Evolutionary conservation across 2,329 filamentous ascomycete genomes (phyloP).

Genomic region (Teratosphaeria nubilosa): DNA sequence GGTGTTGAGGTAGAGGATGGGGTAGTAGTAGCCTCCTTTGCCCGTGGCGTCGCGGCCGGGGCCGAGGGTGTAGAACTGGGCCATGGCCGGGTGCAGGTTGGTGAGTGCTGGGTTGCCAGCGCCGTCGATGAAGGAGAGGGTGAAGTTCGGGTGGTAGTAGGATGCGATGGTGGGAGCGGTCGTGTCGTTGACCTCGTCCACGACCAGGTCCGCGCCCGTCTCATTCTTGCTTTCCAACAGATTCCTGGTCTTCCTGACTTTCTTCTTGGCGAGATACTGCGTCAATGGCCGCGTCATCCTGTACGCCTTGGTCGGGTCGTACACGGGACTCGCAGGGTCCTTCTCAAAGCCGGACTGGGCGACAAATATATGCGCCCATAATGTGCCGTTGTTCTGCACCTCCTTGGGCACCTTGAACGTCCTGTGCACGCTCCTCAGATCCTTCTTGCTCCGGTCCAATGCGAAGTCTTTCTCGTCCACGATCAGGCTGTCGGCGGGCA

Average conservation of each 20-base stretch:
- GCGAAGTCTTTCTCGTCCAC: slow-evolving; percentile 68
- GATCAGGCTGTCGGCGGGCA: slow-evolving; percentile 59
- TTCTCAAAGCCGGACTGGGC: slow-evolving; percentile 64
- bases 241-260: slow-evolving; percentile 76
- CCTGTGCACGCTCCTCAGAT: slow-evolving; percentile 67
- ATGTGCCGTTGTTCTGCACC: slow-evolving; percentile 83
- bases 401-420: slow-evolving; percentile 65
- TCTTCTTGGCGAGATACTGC: slow-evolving; percentile 85
- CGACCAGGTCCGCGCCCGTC: slow-evolving; percentile 33
- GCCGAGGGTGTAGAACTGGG: slow-evolving; percentile 72
- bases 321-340: slow-evolving; percentile 63
- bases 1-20: slow-evolving; percentile 82
- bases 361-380: slow-evolving; percentile 92
- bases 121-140: slow-evolving; percentile 75
- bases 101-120: slow-evolving; percentile 59
- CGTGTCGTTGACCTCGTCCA: slow-evolving; percentile 30
- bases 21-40: slow-evolving; percentile 87
- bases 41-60: slow-evolving; percentile 71
- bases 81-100: slow-evolving; percentile 60
- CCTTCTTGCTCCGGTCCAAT: slow-evolving; percentile 47
- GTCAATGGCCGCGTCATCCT: slow-evolving; percentile 80
- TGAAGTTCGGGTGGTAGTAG: slow-evolving; percentile 94
- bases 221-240: slow-evolving; percentile 49
- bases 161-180: slow-evolving; percentile 61
- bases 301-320: slow-evolving; percentile 66